Percentiles rank a stretch among this genome's conserved stretches.
Conservation (phyloP, 2,329 filamentous ascomycete species). For the Exutisphaerella laricina region DNA sequence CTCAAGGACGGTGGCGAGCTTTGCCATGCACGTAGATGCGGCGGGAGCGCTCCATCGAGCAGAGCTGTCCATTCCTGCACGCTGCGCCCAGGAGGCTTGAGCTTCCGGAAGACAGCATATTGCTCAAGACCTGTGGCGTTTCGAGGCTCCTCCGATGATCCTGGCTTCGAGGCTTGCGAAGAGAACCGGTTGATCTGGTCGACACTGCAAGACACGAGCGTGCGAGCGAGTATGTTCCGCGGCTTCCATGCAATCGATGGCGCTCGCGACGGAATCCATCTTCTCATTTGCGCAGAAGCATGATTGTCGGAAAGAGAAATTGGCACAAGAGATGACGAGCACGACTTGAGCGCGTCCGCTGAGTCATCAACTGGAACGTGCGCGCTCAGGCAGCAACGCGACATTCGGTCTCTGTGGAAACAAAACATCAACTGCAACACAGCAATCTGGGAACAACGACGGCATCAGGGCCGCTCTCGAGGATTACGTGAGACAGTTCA, state of each 20-base stretch:
- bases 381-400: too few relatives aligned
- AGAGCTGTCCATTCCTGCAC: conserved; percentile 13
- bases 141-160: too few relatives aligned
- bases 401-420: too few relatives aligned
- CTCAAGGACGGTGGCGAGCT: conserved; percentile 9
- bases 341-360: too few relatives aligned
- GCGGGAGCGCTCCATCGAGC: conserved; percentile 21
- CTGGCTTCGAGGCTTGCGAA: not conserved
- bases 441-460: too few relatives aligned
- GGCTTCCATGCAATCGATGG: not conserved
- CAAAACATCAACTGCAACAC: too few relatives aligned
- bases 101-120: conserved; percentile 12
- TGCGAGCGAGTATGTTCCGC: too few relatives aligned
- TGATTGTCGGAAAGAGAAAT: conserved; percentile 8
- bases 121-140: not conserved
- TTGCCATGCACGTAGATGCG: conserved; percentile 16
- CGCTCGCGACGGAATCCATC: conserved; percentile 15
- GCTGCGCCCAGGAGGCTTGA: conserved; percentile 4
- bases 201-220: too few relatives aligned
- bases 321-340: too few relatives aligned
- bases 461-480: too few relatives aligned
- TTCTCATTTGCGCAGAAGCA: conserved; percentile 27
- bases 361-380: too few relatives aligned
- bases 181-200: not conserved
- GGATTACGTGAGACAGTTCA: too few relatives aligned